phyloP scores from a whole-genome alignment of 2,329 filamentous ascomycete species.

The Fusarium nodosum region DNA sequence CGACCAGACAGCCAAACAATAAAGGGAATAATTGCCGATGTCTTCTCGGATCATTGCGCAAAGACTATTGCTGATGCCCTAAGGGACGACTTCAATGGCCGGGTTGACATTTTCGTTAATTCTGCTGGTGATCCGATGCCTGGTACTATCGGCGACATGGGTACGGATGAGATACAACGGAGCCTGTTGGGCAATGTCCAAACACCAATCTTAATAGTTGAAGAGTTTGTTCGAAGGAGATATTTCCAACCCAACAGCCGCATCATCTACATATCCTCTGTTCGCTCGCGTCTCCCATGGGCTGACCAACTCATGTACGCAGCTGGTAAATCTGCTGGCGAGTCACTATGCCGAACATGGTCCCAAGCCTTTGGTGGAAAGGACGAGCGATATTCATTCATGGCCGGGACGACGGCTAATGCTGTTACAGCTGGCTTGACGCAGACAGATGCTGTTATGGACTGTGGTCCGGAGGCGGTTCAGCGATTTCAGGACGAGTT shows the following conservation, averaged over 20 bases:
- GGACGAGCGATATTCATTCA: slow-evolving; percentile 53
- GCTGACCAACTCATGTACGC: slow-evolving; percentile 54
- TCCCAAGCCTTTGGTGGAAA: slow-evolving; percentile 54
- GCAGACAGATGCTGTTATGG: slow-evolving; percentile 53
- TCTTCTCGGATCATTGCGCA: slow-evolving; percentile 50
- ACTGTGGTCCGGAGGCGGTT: slow-evolving; percentile 52
- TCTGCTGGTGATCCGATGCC: slow-evolving; percentile 52
- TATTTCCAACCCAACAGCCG: slow-evolving; percentile 53
- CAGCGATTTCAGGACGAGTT: slow-evolving; percentile 53
- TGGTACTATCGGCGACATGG: slow-evolving; percentile 50
- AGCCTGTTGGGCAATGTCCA: slow-evolving; percentile 55
- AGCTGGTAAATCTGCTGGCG: slow-evolving; percentile 53
- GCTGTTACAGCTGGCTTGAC: slow-evolving; percentile 53
- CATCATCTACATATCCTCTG: slow-evolving; percentile 55
- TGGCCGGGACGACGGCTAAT: slow-evolving; percentile 55
- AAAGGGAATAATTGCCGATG: slow-evolving; percentile 50
- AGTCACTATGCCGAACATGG: slow-evolving; percentile 56
- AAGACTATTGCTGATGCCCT: slow-evolving; percentile 49
- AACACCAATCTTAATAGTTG: slow-evolving; percentile 54
- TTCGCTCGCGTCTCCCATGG: slow-evolving; percentile 53
- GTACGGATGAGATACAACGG: slow-evolving; percentile 47
- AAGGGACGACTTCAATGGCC: slow-evolving; percentile 38
- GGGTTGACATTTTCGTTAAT: slow-evolving; percentile 54
- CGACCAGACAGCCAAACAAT: slow-evolving; percentile 40
- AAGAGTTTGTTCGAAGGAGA: slow-evolving; percentile 51